phyloP scores from a whole-genome alignment of 2,329 filamentous ascomycete genomes.

The Penicillium oxalicum region DNA sequence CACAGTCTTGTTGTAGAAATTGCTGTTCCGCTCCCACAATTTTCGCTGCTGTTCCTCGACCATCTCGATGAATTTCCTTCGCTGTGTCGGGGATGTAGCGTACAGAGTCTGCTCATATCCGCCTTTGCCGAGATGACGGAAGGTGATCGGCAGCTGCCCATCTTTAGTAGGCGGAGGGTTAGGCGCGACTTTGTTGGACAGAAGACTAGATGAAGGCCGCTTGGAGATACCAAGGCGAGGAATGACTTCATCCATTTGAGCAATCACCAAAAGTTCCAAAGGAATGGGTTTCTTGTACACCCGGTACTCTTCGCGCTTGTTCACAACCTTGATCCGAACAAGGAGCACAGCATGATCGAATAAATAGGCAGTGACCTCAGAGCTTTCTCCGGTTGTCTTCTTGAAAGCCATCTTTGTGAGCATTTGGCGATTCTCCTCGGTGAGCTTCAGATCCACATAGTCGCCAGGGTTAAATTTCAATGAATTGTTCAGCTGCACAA shows the following conservation, averaged over 20 bases:
- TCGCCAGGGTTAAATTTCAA: slow-evolving; percentile 87
- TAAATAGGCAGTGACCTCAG: slow-evolving; percentile 88
- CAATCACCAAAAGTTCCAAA: slow-evolving; percentile 83
- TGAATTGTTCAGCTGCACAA: slow-evolving; percentile 84
- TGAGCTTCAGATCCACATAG: slow-evolving; percentile 87
- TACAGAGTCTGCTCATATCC: slow-evolving; percentile 90
- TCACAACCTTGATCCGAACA: slow-evolving; percentile 82
- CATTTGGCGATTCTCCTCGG: slow-evolving; percentile 85
- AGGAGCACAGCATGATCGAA: slow-evolving; percentile 94
- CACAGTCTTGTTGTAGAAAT: slow-evolving; percentile 62
- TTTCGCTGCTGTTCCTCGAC: slow-evolving; percentile 87
- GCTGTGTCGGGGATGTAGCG: slow-evolving; percentile 74
- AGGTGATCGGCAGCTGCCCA: slow-evolving; percentile 81
- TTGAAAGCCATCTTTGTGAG: slow-evolving; percentile 93
- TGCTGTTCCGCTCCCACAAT: slow-evolving; percentile 65
- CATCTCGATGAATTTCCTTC: slow-evolving; percentile 95
- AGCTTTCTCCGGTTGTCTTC: slow-evolving; percentile 79
- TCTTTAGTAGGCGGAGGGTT: slow-evolving; percentile 55
- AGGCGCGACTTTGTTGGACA: slow-evolving; percentile 53
- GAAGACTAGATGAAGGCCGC: slow-evolving; percentile 78
- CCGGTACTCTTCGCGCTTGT: slow-evolving; percentile 89
- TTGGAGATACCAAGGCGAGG: slow-evolving; percentile 74
- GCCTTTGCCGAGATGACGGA: slow-evolving; percentile 89
- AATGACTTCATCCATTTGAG: slow-evolving; percentile 95
- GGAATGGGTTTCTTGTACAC: slow-evolving; percentile 95